Base-by-base conservation (phyloP, 139 green algal species). In the Raphidocelis subcapitata region DNA sequence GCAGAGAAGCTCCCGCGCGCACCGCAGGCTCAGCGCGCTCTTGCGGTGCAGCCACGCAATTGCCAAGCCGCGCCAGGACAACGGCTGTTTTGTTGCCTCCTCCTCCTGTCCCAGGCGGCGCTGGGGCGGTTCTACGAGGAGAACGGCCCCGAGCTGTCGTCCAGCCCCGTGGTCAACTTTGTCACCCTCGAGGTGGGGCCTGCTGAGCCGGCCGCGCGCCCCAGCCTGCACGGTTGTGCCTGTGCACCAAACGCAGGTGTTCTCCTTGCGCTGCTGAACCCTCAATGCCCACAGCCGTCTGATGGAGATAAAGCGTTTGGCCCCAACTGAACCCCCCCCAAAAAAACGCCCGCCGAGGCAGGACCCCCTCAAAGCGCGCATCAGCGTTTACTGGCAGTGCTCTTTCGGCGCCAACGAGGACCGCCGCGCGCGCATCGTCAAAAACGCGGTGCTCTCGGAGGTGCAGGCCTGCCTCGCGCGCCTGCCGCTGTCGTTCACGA, bases 131-230 rank as follows among this genome's bases (percentile, higher is more conserved):
- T 67, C 60, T 77, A 77, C 57, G 70, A 70, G 61, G 47, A 62
- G 28, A 77, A 77, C 29, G 70, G 52, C 28, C 63, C 41, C n/a
- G 70, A 77, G 46, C 69, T 77, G 41, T 54, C 59, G 32, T 46
- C 23, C 31, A 64, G 60, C 63, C 69, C 69, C 26, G 46, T 15
- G 18, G 54, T 66, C 36, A 74, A 74, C 35, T 74, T 67, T 67
- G 32, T 56, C 55, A 67, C 16, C 55, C 35, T 74, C 18, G 14
- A 66, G 37, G 33, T 62, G 54, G 5, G 10, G 18, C 24, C 24
- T 10, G 10, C 24, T 18, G n/a, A 5, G 54, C 24, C 54, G 24
- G 5, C 54, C 24, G 5, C 5, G 10, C 5, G 10, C 8, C 54
- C 24, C 24, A 8, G 54, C 24, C 5, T 18, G 8, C 54, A 62